These are phyloP conservation scores for Kwoniella botswanensis DNA, from an alignment of 768 basidiomycete genomes.

Conservation along the genomic window DNA sequence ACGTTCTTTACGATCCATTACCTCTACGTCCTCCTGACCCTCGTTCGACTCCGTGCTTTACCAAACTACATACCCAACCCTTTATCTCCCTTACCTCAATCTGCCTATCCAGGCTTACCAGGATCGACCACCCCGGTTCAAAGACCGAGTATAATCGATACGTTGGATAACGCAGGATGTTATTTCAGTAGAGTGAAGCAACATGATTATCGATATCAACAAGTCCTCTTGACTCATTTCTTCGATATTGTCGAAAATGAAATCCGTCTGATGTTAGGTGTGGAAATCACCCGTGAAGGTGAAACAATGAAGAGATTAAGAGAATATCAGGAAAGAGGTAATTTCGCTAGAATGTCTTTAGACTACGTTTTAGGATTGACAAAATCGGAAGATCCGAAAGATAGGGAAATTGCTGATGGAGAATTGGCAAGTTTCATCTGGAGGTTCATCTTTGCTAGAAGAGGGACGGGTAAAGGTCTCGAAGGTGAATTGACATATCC, in stretches of 20 bases:
- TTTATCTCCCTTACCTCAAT: slow-evolving; percentile 39
- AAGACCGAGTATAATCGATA: slow-evolving; percentile 9
- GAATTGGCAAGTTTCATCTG: slow-evolving; percentile 87
- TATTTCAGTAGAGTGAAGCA: slow-evolving; percentile 9
- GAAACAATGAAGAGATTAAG: slow-evolving; percentile 22
- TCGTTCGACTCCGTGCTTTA: slow-evolving; percentile 78
- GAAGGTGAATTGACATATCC: slow-evolving; percentile 33
- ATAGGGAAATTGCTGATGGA: slow-evolving; percentile 72
- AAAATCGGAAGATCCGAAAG: slow-evolving; percentile 70
- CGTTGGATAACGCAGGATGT: slow-evolving; percentile 13
- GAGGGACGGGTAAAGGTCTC: slow-evolving; percentile 59
- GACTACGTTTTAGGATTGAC: slow-evolving; percentile 73
- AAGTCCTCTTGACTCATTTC: slow-evolving; percentile 81
- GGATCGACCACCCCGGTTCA: slow-evolving; percentile 18
- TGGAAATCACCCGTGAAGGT: slow-evolving; percentile 67
- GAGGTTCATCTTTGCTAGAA: slow-evolving; percentile 85
- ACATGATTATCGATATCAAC: slow-evolving; percentile 29
- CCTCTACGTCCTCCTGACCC: slow-evolving; percentile 88
- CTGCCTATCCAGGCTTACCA: slow-evolving; percentile 30
- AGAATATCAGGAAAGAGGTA: slow-evolving; percentile 24
- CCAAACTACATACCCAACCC: slow-evolving; percentile 48
- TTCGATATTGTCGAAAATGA: slow-evolving; percentile 92
- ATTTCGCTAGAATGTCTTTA: slow-evolving; percentile 63
- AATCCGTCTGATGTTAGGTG: slow-evolving; percentile 76
- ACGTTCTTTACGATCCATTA: slow-evolving; percentile 96